phyloP scores from a whole-genome alignment of 2,329 filamentous ascomycete genomes.

The Fusarium longipes region DNA sequence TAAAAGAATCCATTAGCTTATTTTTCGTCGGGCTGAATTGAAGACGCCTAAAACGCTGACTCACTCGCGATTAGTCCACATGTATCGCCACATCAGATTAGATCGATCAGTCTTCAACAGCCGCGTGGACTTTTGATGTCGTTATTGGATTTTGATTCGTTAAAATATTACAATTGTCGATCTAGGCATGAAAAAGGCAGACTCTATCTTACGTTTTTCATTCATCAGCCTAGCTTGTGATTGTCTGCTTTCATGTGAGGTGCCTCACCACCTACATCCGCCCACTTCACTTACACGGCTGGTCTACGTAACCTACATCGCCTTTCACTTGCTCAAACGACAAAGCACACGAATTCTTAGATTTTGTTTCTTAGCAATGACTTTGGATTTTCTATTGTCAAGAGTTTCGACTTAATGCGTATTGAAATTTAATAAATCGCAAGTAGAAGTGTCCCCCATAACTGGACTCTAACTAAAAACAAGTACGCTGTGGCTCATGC shows the following conservation, averaged over 20 bases:
- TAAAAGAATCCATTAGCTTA: not conserved
- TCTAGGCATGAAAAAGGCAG: not conserved
- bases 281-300: conserved; percentile 37
- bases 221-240: not conserved
- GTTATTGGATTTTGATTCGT: conserved; percentile 10
- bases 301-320: conserved; percentile 32
- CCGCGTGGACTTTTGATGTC: conserved; percentile 31
- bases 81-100: conserved; percentile 35
- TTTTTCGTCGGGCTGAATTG: not conserved
- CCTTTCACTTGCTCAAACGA: conserved; percentile 2
- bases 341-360: not conserved
- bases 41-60: conserved; percentile 25
- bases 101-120: conserved; percentile 26
- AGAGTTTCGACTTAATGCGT: too few species aligned
- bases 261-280: not conserved
- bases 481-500: too few species aligned
- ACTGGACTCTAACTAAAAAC: too few species aligned
- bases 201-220: not conserved
- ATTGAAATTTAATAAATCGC: too few species aligned
- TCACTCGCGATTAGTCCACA: conserved; percentile 20
- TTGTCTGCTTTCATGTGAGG: not conserved
- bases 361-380: too few species aligned
- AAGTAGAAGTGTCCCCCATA: too few species aligned
- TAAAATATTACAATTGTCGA: conserved; percentile 2
- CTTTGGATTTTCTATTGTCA: too few species aligned